A percentile compares a stretch with the other conserved stretches of the same genome.
These are phyloP conservation scores for Salix purpurea DNA, from an alignment of 345 rosid genomes.

Conservation along the genomic window DNA sequence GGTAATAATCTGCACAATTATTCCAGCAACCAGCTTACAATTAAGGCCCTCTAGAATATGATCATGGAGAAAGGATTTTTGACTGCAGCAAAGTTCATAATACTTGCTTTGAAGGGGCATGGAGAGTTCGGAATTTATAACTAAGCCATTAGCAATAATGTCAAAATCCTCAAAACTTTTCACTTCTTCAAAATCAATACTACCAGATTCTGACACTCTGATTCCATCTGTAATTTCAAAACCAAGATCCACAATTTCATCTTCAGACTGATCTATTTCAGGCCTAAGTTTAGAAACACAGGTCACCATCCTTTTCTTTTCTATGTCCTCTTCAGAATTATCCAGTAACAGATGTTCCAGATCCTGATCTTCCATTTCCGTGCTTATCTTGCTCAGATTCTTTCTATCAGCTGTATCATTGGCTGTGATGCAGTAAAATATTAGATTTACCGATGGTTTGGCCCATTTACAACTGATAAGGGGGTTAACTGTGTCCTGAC, in stretches of 20 bases:
- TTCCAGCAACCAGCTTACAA: constrained; percentile 25
- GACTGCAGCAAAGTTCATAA: constrained; percentile 38
- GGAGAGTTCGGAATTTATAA: constrained; percentile 29
- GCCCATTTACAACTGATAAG: background rate
- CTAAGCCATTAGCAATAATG: constrained; percentile 29
- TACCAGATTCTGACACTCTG: constrained; percentile 21
- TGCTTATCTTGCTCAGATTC: background rate
- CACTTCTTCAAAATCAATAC: constrained; percentile 26
- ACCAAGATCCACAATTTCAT: constrained; percentile 18
- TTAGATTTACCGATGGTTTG: background rate
- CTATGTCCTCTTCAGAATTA: constrained; percentile 2
- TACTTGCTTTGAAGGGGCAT: constrained; percentile 32
- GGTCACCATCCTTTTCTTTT: background rate
- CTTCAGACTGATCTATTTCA: constrained; percentile 13
- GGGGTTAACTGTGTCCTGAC: background rate
- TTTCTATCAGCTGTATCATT: background rate
- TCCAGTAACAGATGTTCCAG: constrained; percentile 6
- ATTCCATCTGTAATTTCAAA: constrained; percentile 22
- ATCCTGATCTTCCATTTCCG: constrained; percentile 7
- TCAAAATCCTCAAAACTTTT: constrained; percentile 36
- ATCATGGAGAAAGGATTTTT: constrained; percentile 35
- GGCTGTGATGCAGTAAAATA: background rate
- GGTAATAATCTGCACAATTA: constrained; percentile 19
- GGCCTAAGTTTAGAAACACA: background rate
- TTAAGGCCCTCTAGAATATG: constrained; percentile 30